phyloP scores from a whole-genome alignment of 2,329 filamentous ascomycete species.

The Ascochyta viciae-villosae region DNA sequence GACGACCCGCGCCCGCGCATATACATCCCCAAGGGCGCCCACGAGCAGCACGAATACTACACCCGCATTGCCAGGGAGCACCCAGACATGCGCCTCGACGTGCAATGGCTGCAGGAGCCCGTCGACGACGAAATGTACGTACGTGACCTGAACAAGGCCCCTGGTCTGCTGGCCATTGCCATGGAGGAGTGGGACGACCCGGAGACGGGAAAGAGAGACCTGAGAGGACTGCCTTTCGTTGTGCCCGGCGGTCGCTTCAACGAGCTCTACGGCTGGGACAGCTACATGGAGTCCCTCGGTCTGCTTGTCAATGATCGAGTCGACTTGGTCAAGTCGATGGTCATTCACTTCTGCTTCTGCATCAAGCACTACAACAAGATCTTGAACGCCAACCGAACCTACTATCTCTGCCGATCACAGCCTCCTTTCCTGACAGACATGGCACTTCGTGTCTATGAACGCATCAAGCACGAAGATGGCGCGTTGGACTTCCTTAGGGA shows the following conservation, averaged over 20 bases:
- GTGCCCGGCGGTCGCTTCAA: constrained; percentile 98
- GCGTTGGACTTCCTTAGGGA: constrained; percentile 81
- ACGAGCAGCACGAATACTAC: constrained; percentile 91
- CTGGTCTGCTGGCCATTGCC: constrained; percentile 86
- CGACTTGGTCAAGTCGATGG: constrained; percentile 91
- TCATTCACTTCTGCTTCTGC: constrained; percentile 95
- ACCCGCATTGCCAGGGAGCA: constrained; percentile 76
- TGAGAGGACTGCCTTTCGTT: constrained; percentile 89
- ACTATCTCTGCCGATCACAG: constrained; percentile 93
- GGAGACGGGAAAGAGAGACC: constrained; percentile 71
- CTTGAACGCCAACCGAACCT: constrained; percentile 93
- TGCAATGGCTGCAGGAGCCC: constrained; percentile 74
- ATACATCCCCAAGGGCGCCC: constrained; percentile 84
- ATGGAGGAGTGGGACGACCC: constrained; percentile 78
- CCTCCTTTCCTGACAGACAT: constrained; percentile 98
- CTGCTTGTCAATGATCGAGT: constrained; percentile 84
- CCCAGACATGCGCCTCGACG: constrained; percentile 87
- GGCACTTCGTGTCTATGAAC: constrained; percentile 91
- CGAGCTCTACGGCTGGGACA: constrained; percentile 98
- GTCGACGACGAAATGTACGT: constrained; percentile 83
- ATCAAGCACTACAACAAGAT: constrained; percentile 99
- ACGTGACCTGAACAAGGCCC: constrained; percentile 82
- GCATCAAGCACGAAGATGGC: constrained; percentile 84
- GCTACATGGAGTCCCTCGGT: constrained; percentile 96
- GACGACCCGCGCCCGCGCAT: constrained; percentile 86